Percentiles rank a stretch among this genome's conserved stretches.
Conservation (phyloP, 1,139 yeast genomes). For the Diutina rugosa region DNA sequence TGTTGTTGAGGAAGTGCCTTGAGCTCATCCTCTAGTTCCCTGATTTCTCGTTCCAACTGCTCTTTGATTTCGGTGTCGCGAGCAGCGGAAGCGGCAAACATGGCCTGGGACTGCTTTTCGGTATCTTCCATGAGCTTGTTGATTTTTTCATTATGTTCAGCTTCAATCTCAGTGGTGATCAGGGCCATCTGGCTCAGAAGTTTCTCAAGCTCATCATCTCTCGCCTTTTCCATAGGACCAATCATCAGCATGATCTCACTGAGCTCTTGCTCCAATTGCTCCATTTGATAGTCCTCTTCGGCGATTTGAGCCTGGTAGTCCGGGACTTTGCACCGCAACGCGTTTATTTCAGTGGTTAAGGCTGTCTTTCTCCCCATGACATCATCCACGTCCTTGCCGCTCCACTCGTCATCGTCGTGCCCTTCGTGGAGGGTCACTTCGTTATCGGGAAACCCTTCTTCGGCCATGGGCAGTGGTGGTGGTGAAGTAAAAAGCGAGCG, state of each 20-base stretch:
- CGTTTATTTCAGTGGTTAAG: background rate
- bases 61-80: constrained; percentile 14
- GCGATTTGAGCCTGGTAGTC: background rate
- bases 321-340: background rate
- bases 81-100: constrained; percentile 16
- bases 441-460: background rate
- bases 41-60: constrained; percentile 8
- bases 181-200: background rate
- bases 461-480: background rate
- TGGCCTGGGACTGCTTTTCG: constrained; percentile 19
- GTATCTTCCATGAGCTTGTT: constrained; percentile 24
- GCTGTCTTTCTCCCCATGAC: background rate
- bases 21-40: constrained; percentile 7
- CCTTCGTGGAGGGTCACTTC: background rate
- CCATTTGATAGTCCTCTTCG: background rate
- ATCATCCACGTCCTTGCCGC: background rate
- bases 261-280: background rate
- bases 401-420: background rate
- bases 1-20: constrained; percentile 7
- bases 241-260: background rate
- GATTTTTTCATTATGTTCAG: constrained; percentile 21
- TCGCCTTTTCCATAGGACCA: background rate
- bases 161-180: constrained; percentile 13
- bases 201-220: background rate
- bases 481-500: background rate